phyloP scores from a whole-genome alignment of 2,329 filamentous ascomycete genomes.

The Sporothrix schenckii region DNA sequence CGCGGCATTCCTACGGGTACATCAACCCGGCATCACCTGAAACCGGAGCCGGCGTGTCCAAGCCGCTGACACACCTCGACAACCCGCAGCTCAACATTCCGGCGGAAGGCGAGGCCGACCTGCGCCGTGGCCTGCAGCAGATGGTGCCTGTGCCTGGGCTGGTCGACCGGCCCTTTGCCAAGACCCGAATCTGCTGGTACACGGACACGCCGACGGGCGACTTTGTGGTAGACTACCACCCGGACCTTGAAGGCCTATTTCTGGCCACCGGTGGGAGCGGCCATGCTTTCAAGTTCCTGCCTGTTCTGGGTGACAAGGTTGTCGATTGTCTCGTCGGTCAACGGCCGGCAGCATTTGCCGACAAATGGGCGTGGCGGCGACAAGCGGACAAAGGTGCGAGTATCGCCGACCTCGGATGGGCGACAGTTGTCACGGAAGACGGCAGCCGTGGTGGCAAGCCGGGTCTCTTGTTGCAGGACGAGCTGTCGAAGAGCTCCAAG shows the following conservation, averaged over 20 bases:
- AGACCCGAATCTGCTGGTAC: slow-evolving; percentile 73
- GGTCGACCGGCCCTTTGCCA: slow-evolving; percentile 61
- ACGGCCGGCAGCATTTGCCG: slow-evolving; percentile 54
- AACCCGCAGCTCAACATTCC: slow-evolving; percentile 56
- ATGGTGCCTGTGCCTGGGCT: slow-evolving; percentile 62
- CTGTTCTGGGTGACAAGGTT: slow-evolving; percentile 65
- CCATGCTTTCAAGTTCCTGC: slow-evolving; percentile 70
- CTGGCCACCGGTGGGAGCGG: slow-evolving; percentile 66
- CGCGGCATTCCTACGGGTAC: slow-evolving; percentile 71
- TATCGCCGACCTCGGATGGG: slow-evolving; percentile 36
- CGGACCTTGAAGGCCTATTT: slow-evolving; percentile 61
- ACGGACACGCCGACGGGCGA: slow-evolving; percentile 72
- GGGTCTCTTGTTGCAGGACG: slow-evolving; percentile 52
- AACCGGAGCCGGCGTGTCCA: slow-evolving; percentile 40
- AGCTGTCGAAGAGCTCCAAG: slow-evolving; percentile 45
- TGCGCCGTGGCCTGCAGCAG: slow-evolving; percentile 62
- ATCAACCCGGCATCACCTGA: slow-evolving; percentile 50
- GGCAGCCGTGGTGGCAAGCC: slow-evolving; percentile 56
- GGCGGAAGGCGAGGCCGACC: slow-evolving; percentile 61
- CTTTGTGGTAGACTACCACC: slow-evolving; percentile 72
- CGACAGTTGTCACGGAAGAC: slow-evolving; percentile 55
- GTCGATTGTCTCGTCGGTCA: slow-evolving; percentile 57
- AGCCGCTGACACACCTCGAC: slow-evolving; percentile 54
- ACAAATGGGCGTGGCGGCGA: slow-evolving; percentile 70
- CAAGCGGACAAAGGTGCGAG: slow-evolving; percentile 42